Percentiles rank a stretch among this genome's conserved stretches.
Conservation (phyloP, 805 yeast genomes). For the Suhomyces vadensis region DNA sequence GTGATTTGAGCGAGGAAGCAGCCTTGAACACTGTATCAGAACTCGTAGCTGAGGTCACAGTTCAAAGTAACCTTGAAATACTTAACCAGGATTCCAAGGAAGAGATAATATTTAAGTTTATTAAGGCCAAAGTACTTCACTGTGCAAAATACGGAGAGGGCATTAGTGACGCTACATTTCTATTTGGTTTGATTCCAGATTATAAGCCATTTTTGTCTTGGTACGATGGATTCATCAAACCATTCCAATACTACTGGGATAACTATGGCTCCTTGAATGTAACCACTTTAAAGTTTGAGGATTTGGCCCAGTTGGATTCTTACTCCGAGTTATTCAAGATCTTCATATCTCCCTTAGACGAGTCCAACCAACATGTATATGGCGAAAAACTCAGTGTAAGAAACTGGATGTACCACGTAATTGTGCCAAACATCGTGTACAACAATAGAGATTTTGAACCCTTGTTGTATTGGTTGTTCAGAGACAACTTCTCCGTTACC, state of each 20-base stretch:
- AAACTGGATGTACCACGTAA: constrained; percentile 29
- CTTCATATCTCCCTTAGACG: constrained; percentile 25
- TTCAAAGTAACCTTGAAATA: not conserved
- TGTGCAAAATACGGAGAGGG: constrained; percentile 20
- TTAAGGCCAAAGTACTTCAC: constrained; percentile 5
- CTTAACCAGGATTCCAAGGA: not conserved
- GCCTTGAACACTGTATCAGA: not conserved
- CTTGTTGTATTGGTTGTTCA: constrained; percentile 27
- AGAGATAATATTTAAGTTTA: constrained; percentile 4
- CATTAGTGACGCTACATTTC: constrained; percentile 16
- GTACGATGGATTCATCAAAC: constrained; percentile 28
- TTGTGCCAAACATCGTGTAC: constrained; percentile 28
- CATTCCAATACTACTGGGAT: constrained; percentile 32
- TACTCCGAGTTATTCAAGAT: constrained; percentile 20
- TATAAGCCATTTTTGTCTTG: constrained; percentile 24
- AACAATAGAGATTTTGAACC: constrained; percentile 24
- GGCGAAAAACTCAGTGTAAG: constrained; percentile 16
- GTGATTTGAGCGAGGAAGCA: not conserved
- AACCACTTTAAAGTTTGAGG: constrained; percentile 12
- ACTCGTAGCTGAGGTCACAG: not conserved
- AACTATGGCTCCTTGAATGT: constrained; percentile 20
- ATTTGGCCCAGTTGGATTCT: constrained; percentile 14
- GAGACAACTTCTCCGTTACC: not conserved
- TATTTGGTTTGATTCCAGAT: constrained; percentile 14
- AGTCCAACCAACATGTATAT: constrained; percentile 4